phyloP scores from a whole-genome alignment of 1,284 basidiomycete genomes.

The Irpex lacteus region DNA sequence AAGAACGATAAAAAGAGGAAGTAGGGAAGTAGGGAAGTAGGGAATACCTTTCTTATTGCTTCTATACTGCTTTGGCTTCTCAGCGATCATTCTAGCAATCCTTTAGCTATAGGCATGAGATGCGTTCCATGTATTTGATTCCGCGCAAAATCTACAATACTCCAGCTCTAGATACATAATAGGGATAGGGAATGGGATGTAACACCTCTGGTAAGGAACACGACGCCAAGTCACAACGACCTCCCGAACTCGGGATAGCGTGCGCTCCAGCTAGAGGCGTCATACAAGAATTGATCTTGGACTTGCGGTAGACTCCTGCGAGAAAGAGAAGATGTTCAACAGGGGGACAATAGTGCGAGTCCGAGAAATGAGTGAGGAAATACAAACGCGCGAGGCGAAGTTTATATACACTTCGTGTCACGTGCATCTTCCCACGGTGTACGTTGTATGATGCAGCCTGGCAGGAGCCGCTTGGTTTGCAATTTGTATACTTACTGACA shows the following conservation, averaged over 20 bases:
- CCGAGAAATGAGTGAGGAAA: slow-evolving; percentile 41
- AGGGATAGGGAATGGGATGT: slow-evolving; percentile 25
- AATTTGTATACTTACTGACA: too few species aligned
- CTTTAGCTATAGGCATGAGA: too few species aligned
- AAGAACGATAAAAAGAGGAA: too few species aligned
- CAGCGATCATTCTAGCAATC: too few species aligned
- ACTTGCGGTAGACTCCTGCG: slow-evolving; percentile 52
- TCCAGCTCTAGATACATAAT: background rate
- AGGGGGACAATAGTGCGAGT: slow-evolving; percentile 54
- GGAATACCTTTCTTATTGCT: too few species aligned
- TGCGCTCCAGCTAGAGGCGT: slow-evolving; percentile 48
- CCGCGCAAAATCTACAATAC: background rate
- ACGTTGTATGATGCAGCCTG: background rate
- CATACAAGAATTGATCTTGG: slow-evolving; percentile 30
- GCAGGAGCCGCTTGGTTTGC: background rate
- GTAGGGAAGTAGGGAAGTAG: too few species aligned
- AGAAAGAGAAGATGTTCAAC: slow-evolving; percentile 32
- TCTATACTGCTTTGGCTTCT: too few species aligned
- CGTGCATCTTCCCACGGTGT: background rate
- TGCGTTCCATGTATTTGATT: too few species aligned
- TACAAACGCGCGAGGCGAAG: background rate
- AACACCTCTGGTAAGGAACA: slow-evolving; percentile 57
- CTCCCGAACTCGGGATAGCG: slow-evolving; percentile 29
- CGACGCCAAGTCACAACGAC: slow-evolving; percentile 41
- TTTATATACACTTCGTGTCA: slow-evolving; percentile 5